Conservation (phyloP, 441 rosid genomes). For the Adansonia madagascariensis region DNA sequence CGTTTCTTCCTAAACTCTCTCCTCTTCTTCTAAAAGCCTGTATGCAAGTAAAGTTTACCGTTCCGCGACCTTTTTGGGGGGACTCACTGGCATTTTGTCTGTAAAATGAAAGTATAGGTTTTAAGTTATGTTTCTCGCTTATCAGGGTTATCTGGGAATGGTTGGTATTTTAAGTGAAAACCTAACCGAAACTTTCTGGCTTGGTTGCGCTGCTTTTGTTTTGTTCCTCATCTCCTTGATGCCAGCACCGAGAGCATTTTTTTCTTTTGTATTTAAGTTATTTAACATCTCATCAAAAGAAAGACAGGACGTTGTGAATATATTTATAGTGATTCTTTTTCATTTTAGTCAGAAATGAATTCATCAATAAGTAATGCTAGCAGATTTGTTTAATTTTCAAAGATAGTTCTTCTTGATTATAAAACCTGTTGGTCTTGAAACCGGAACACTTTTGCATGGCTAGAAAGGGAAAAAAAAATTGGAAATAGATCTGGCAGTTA, state of each 20-base stretch:
- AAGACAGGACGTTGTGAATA: conserved; percentile 32
- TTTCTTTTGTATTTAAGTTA: conserved; percentile 28
- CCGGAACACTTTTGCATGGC: neutral
- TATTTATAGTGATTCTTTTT: conserved; percentile 36
- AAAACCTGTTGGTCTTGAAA: neutral
- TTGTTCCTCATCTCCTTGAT: conserved; percentile 24
- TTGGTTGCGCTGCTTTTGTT: conserved; percentile 37
- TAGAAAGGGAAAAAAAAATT: too few relatives aligned
- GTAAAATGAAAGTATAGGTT: conserved; percentile 50
- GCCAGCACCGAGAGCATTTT: conserved; percentile 31
- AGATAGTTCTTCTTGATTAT: neutral
- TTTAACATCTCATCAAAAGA: conserved; percentile 27
- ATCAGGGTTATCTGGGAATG: conserved; percentile 35
- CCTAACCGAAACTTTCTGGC: conserved; percentile 27
- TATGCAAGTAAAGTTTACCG: conserved; percentile 39
- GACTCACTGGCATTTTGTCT: conserved; percentile 47
- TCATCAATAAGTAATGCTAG: conserved; percentile 26
- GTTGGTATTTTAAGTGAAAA: conserved; percentile 39
- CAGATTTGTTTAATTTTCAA: conserved; percentile 19
- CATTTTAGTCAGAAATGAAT: conserved; percentile 18
- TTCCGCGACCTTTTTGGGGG: conserved; percentile 10
- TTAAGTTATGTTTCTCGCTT: conserved; percentile 30
- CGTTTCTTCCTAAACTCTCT: conserved; percentile 32
- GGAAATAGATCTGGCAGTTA: too few relatives aligned
- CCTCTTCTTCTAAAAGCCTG: conserved; percentile 32